Percentiles rank a stretch among this genome's conserved stretches.
These are phyloP conservation scores for Botryosphaeria dothidea DNA, from an alignment of 2,329 filamentous ascomycete genomes.

Conservation along the genomic window DNA sequence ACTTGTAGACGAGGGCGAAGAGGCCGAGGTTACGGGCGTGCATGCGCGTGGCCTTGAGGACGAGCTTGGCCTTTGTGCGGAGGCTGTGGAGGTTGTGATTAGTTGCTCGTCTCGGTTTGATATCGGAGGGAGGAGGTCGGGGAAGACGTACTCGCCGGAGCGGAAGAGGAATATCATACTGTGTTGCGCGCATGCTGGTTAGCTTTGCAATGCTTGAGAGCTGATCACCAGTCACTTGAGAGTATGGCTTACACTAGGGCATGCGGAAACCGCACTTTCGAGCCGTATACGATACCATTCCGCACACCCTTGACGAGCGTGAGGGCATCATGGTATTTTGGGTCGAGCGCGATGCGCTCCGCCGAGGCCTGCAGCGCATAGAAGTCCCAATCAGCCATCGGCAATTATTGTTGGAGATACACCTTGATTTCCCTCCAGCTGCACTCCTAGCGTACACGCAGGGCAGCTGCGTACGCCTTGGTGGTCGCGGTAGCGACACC, in stretches of 20 bases:
- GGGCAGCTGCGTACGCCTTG: neutral
- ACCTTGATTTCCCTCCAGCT: neutral
- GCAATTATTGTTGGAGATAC: neutral
- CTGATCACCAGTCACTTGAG: neutral
- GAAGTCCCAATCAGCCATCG: neutral
- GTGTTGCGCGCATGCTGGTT: neutral
- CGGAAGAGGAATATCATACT: constrained; percentile 98
- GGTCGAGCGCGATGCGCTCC: constrained; percentile 78
- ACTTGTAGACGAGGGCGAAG: constrained; percentile 91
- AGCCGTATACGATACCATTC: constrained; percentile 95
- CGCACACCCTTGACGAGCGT: constrained; percentile 88
- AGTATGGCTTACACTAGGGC: constrained; percentile 70
- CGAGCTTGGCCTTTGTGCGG: constrained; percentile 73
- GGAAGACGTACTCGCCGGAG: constrained; percentile 71
- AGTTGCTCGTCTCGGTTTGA: neutral
- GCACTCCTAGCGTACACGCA: neutral
- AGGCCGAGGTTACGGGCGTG: constrained; percentile 90
- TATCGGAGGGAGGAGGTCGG: neutral
- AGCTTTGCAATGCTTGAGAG: neutral
- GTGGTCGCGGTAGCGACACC: neutral
- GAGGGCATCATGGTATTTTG: constrained; percentile 80
- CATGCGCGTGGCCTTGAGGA: constrained; percentile 82
- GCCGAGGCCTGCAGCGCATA: constrained; percentile 1
- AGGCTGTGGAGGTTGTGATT: constrained; percentile 46
- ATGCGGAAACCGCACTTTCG: constrained; percentile 97